phyloP scores from a whole-genome alignment of 2,329 filamentous ascomycete genomes.

The Phialemonium atrogriseum region DNA sequence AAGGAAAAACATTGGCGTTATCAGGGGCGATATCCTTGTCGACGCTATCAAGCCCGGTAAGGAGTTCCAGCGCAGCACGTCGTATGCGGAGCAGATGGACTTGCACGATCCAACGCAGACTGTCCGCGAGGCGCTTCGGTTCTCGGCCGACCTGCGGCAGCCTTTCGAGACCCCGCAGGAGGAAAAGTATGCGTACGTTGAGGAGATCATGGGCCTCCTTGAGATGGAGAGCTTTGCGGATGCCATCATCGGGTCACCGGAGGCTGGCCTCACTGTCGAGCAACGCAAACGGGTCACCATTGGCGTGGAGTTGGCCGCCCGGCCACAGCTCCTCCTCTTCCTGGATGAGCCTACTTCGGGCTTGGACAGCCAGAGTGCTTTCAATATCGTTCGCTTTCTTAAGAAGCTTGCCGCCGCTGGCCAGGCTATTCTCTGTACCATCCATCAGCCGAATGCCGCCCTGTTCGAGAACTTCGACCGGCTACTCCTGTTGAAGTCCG shows the following conservation, averaged over 20 bases:
- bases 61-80: constrained; percentile 53
- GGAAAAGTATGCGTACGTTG: constrained; percentile 52
- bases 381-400: constrained; percentile 72
- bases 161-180: constrained; percentile 41
- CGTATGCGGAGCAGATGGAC: constrained; percentile 55
- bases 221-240: constrained; percentile 53
- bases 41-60: constrained; percentile 48
- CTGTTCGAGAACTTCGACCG: constrained; percentile 86
- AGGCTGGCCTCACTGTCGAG: constrained; percentile 64
- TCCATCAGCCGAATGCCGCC: constrained; percentile 81
- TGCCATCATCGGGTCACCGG: constrained; percentile 47
- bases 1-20: constrained; percentile 54
- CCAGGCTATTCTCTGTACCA: constrained; percentile 84
- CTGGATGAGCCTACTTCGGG: constrained; percentile 73
- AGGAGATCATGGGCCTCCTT: constrained; percentile 47
- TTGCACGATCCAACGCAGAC: constrained; percentile 55
- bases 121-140: constrained; percentile 54
- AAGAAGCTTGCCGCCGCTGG: constrained; percentile 69
- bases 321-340: constrained; percentile 68
- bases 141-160: constrained; percentile 54
- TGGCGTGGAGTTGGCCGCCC: constrained; percentile 80
- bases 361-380: constrained; percentile 63
- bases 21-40: constrained; percentile 47
- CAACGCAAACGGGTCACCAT: constrained; percentile 76
- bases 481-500: constrained; percentile 67